phyloP scores from a whole-genome alignment of 1,284 basidiomycete genomes.

The Sporisorium graminicola region DNA sequence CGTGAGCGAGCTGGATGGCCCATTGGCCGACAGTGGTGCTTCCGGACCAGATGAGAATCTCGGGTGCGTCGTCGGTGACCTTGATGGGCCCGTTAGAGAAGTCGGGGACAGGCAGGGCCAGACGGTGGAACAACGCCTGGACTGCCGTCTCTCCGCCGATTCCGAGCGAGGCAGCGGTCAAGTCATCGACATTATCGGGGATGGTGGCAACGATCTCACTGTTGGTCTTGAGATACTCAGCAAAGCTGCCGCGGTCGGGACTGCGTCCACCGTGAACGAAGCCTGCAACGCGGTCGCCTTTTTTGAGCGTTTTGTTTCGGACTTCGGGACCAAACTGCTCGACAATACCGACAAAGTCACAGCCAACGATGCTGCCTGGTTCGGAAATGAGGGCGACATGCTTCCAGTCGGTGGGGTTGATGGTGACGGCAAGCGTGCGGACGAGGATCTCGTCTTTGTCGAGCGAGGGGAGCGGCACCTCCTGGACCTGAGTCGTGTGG shows the following conservation, averaged over 20 bases:
- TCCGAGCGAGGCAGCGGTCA: constrained; percentile 52
- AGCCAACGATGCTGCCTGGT: constrained; percentile 73
- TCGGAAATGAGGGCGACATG: constrained; percentile 69
- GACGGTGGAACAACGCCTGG: constrained; percentile 56
- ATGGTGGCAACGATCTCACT: constrained; percentile 55
- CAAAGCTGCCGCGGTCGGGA: constrained; percentile 68
- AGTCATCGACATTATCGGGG: constrained; percentile 50
- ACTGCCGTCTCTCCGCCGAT: constrained; percentile 63
- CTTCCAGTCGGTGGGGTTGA: constrained; percentile 69
- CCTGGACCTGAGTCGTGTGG: constrained; percentile 51
- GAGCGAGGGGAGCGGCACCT: constrained; percentile 56
- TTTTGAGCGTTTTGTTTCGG: constrained; percentile 70
- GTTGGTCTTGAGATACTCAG: constrained; percentile 67
- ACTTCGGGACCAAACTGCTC: constrained; percentile 71
- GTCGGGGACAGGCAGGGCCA: constrained; percentile 37
- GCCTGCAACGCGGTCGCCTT: constrained; percentile 75
- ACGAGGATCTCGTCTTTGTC: constrained; percentile 54
- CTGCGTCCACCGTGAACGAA: constrained; percentile 72
- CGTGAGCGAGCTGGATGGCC: constrained; percentile 68
- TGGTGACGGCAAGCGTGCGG: constrained; percentile 51
- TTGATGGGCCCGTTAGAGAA: constrained; percentile 33
- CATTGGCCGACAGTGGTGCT: constrained; percentile 74
- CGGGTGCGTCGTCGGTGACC: constrained; percentile 38
- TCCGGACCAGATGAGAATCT: constrained; percentile 74
- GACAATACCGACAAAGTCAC: constrained; percentile 76